These are phyloP conservation scores for Aphelidium insulamus DNA, from an alignment of 371 early-diverging fungal species.

Conservation along the genomic window DNA sequence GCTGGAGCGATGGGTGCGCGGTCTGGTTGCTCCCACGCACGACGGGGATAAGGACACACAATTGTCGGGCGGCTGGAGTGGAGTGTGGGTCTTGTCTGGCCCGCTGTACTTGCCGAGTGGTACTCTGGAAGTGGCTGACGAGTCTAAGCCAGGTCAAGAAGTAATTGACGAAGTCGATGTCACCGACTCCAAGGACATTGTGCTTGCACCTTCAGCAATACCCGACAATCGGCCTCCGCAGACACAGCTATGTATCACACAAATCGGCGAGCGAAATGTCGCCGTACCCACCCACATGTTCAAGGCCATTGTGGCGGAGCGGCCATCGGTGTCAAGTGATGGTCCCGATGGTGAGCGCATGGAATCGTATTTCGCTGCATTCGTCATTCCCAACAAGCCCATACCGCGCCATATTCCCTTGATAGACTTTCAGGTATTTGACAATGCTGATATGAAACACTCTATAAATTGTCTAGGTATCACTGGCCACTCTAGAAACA, in stretches of 20 bases:
- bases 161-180: not conserved
- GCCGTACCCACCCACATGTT: constrained; percentile 86
- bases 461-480: too few species aligned
- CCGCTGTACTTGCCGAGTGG: constrained; percentile 45
- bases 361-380: constrained; percentile 15
- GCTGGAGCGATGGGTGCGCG: not conserved
- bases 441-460: too few species aligned
- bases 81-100: constrained; percentile 58
- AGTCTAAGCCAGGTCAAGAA: not conserved
- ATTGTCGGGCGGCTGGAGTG: too few species aligned
- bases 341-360: constrained; percentile 13
- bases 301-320: constrained; percentile 48
- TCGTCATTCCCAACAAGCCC: constrained; percentile 63
- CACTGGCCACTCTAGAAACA: too few species aligned
- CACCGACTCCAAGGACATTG: not conserved
- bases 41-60: too few species aligned
- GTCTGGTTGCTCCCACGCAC: not conserved
- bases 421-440: too few species aligned
- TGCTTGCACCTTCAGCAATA: not conserved
- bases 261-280: constrained; percentile 26
- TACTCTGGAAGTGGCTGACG: not conserved
- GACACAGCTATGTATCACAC: not conserved
- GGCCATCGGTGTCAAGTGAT: constrained; percentile 10
- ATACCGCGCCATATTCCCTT: too few species aligned
- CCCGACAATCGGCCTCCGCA: not conserved